Percentiles rank a stretch among this genome's conserved stretches.
Evolutionary conservation across 2,329 filamentous ascomycete species (phyloP).

Genomic region (Plectosphaerella plurivora): DNA sequence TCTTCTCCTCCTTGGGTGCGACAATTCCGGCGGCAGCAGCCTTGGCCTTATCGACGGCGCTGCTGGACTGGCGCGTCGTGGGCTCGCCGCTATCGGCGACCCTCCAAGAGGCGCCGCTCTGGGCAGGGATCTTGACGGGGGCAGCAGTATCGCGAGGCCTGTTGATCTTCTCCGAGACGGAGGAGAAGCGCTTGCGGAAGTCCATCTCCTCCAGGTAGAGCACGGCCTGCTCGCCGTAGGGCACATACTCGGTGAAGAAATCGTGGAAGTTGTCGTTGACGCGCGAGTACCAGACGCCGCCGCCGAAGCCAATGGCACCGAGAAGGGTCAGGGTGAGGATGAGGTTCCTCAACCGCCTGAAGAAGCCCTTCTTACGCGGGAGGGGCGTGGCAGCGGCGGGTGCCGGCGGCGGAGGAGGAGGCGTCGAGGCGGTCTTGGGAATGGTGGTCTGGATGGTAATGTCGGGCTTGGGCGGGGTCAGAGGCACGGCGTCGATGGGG

Average conservation of each 20-base stretch:
- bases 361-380: conserved; percentile 58
- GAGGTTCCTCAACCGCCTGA: conserved; percentile 71
- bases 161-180: conserved; percentile 39
- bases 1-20: conserved; percentile 4
- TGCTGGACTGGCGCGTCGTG: conserved; percentile 56
- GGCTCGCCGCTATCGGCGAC: conserved; percentile 58
- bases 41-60: conserved; percentile 35
- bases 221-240: conserved; percentile 90
- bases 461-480: conserved; percentile 29
- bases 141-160: conserved; percentile 53
- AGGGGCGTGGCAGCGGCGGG: conserved; percentile 30
- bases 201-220: conserved; percentile 94
- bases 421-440: conserved; percentile 20
- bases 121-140: conserved; percentile 76
- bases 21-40: conserved; percentile 10
- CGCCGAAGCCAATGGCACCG: conserved; percentile 73
- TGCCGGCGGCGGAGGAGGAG: conserved; percentile 30
- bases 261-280: conserved; percentile 98
- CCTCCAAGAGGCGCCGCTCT: conserved; percentile 81
- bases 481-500: conserved; percentile 30
- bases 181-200: conserved; percentile 78
- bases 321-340: conserved; percentile 74
- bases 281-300: conserved; percentile 88
- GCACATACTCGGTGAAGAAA: conserved; percentile 96
- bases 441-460: conserved; percentile 9